A percentile compares a stretch with the other conserved stretches of the same genome.
Conservation (phyloP, 176 grass and related monocot species). For the Echinochloa phyllopogon region DNA sequence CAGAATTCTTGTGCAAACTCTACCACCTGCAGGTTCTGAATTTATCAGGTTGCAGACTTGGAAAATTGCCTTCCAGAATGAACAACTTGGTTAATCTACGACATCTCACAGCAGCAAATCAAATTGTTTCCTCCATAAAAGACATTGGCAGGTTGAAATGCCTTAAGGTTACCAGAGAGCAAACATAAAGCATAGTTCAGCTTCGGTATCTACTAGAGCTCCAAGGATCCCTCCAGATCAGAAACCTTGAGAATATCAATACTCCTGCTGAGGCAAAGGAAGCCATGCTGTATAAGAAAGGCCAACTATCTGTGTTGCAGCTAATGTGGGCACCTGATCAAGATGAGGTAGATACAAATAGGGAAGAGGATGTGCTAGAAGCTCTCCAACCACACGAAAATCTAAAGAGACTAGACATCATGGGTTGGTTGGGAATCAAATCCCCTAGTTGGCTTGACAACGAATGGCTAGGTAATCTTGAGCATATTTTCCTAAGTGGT, state of each 20-base stretch:
- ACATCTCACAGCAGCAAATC: conserved; percentile 35
- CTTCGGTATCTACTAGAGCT: conserved; percentile 52
- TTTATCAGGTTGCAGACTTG: conserved; percentile 38
- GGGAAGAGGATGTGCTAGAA: conserved; percentile 38
- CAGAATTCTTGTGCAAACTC: conserved; percentile 42
- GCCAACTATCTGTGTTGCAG: conserved; percentile 38
- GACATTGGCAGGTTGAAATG: conserved; percentile 49
- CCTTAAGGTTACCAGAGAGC: conserved; percentile 46
- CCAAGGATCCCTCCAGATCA: conserved; percentile 42
- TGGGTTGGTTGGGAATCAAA: conserved; percentile 49
- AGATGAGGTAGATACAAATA: conserved; percentile 11
- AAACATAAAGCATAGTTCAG: conserved; percentile 38
- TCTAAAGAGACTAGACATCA: conserved; percentile 50
- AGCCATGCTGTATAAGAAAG: conserved; percentile 49
- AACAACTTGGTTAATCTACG: conserved; percentile 54
- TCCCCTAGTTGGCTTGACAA: conserved; percentile 33
- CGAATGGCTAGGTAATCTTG: conserved; percentile 47
- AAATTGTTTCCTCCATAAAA: conserved; percentile 40
- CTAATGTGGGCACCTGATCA: conserved; percentile 14
- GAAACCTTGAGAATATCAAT: conserved; percentile 49
- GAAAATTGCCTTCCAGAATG: conserved; percentile 36
- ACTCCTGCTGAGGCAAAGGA: conserved; percentile 36
- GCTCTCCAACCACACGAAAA: conserved; percentile 38
- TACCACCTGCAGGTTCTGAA: conserved; percentile 56
- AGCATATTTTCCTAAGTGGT: conserved; percentile 41